phyloP scores from a whole-genome alignment of 208 protist genomes.

The Trichomonas tenax region DNA sequence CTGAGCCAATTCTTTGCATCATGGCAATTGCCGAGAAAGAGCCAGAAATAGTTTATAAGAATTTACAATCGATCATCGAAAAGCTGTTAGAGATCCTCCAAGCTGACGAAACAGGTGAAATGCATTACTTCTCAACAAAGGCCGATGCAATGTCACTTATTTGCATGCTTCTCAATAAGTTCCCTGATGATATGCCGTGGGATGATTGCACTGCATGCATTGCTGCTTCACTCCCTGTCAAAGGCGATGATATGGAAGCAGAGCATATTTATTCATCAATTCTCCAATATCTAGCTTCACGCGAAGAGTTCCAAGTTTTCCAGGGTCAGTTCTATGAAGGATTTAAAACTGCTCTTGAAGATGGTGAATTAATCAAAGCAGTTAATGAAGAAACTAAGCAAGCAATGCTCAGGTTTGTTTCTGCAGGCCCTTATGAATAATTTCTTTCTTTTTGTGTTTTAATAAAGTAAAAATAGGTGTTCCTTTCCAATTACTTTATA shows the following conservation, averaged over 20 bases:
- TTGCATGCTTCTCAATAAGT: neutral
- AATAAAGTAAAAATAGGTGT: too few species aligned
- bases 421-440: neutral
- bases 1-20: neutral
- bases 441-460: neutral
- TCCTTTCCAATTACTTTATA: too few species aligned
- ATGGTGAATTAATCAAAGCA: neutral
- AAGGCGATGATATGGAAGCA: constrained; percentile 17
- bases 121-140: neutral
- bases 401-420: neutral
- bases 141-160: neutral
- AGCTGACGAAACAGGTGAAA: neutral
- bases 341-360: neutral
- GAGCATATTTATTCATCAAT: neutral
- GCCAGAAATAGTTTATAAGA: neutral
- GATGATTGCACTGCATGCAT: neutral
- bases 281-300: neutral
- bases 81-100: neutral
- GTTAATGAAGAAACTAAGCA: neutral
- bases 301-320: neutral
- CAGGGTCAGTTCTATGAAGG: neutral
- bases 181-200: neutral
- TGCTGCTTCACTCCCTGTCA: neutral
- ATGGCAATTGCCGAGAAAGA: neutral
- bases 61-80: neutral